These are phyloP conservation scores for Elsinoe perseae DNA, from an alignment of 2,329 filamentous ascomycete genomes.

Conservation along the genomic window DNA sequence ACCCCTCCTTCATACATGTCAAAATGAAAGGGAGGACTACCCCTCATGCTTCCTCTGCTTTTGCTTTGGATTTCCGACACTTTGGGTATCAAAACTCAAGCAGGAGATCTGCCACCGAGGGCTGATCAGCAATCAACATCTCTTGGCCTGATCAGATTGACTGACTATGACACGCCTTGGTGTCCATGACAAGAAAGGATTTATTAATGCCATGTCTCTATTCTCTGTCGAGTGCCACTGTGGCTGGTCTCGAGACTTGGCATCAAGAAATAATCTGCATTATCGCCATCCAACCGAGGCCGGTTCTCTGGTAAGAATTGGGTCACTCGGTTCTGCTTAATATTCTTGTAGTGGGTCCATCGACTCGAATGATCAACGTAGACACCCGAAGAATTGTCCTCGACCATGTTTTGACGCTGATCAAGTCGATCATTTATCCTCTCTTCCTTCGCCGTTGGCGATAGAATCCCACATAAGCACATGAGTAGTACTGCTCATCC, in stretches of 20 bases:
- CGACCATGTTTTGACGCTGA: no score
- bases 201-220: no score
- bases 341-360: not conserved
- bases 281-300: not conserved
- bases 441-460: not conserved
- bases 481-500: no score
- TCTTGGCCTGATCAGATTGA: constrained; percentile 1
- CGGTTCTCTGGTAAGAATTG: not conserved
- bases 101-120: not conserved
- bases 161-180: not conserved
- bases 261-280: not conserved
- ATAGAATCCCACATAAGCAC: not conserved
- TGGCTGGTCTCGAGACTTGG: not conserved
- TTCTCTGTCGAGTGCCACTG: not conserved
- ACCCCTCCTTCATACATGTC: not conserved
- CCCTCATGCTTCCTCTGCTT: not conserved
- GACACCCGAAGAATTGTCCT: no score
- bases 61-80: not conserved
- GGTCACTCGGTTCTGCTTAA: not conserved
- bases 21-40: not conserved
- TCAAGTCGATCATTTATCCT: not conserved
- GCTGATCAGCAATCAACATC: constrained; percentile 7
- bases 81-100: not conserved
- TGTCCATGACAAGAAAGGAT: not conserved
- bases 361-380: not conserved